These are phyloP conservation scores for Talaromyces proteolyticus DNA, from an alignment of 495 filamentous ascomycete species.

Conservation along the genomic window DNA sequence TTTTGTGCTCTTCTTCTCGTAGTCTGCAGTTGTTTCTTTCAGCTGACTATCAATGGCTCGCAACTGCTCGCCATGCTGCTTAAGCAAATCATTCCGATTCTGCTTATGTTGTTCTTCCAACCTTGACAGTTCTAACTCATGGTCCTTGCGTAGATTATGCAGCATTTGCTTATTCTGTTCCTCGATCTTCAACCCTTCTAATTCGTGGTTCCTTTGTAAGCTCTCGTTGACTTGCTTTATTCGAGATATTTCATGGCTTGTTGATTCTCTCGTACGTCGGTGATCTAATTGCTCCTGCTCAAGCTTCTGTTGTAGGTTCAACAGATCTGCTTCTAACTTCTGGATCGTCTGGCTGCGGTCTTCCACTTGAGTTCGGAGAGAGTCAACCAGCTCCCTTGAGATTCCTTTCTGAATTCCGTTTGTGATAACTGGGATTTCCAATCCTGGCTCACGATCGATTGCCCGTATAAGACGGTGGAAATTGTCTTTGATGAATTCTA, in stretches of 20 bases:
- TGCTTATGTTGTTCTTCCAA: slow-evolving; percentile 41
- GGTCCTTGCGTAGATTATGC: slow-evolving; percentile 31
- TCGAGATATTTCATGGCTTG: slow-evolving; percentile 54
- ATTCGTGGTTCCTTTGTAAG: slow-evolving; percentile 64
- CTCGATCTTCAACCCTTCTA: slow-evolving; percentile 41
- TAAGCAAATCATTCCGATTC: slow-evolving; percentile 36
- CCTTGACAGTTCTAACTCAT: slow-evolving; percentile 52
- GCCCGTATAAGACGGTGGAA: slow-evolving; percentile 80
- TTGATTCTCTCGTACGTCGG: slow-evolving; percentile 63
- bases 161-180: slow-evolving; percentile 38
- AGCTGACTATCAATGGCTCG: slow-evolving; percentile 42
- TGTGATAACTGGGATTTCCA: slow-evolving; percentile 72
- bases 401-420: slow-evolving; percentile 80
- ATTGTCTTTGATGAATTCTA: slow-evolving; percentile 94
- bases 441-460: slow-evolving; percentile 84
- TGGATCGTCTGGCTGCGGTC: slow-evolving; percentile 64
- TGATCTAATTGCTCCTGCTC: slow-evolving; percentile 74
- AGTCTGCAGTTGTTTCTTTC: slow-evolving; percentile 42
- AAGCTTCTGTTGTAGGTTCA: slow-evolving; percentile 63
- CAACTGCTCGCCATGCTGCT: slow-evolving; percentile 42
- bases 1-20: slow-evolving; percentile 39
- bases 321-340: slow-evolving; percentile 58
- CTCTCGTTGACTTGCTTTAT: slow-evolving; percentile 66
- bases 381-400: slow-evolving; percentile 78
- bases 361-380: slow-evolving; percentile 69